Base-by-base conservation (phyloP, 73 alveolate species). In the Paramecium tetraurelia region DNA sequence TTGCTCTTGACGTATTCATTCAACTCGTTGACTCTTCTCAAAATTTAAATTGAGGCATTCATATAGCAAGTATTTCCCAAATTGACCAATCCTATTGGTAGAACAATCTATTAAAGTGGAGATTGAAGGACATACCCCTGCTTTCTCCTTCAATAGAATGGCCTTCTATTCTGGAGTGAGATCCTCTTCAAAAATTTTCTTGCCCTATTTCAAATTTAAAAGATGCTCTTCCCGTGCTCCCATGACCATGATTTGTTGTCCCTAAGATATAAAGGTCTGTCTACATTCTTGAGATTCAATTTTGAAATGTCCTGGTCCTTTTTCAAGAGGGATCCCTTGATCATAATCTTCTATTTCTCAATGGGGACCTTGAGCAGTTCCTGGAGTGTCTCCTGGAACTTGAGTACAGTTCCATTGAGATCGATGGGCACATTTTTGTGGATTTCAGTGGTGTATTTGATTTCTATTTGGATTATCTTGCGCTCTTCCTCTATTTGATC, bases 61-160 rank as follows among this genome's bases (percentile, higher is more conserved):
- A 98, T 95, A 87, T 98, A 98, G 90, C 99, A 98, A 16, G 99
- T 98, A 92, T 98, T 98, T 50, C 99, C 99, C 40, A 97, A 85
- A 92, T 98, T 98, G 40, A 93, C 99, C 36, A 98, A 94, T 33
- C 99, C 99, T 35, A 94, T 96, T 5, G 98, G 97, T 27, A 98
- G 90, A 27, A 89, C 44, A 24, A 70, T 83, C 94, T 89, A 14
- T 24, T 41, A 43, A 22, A 18, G 50, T 59, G 31, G 22, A 59
- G 86, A 4, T 4, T 53, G 21, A 3, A 18, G 4, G 4, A 22
- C 95, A 94, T 92, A 96, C 97, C 70, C 99, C 99, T 21, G 99
- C 97, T 95, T 95, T 96, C 93, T 98, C 99, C 85, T 98, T 96
- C 80, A 95, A 95, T 9, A 98, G 59, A 76, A 92, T 80, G 71